Evolutionary conservation across 768 basidiomycete genomes (phyloP), one percentile per base, ranked within the genome.

Genomic region (Cystobasidium ongulense): DNA sequence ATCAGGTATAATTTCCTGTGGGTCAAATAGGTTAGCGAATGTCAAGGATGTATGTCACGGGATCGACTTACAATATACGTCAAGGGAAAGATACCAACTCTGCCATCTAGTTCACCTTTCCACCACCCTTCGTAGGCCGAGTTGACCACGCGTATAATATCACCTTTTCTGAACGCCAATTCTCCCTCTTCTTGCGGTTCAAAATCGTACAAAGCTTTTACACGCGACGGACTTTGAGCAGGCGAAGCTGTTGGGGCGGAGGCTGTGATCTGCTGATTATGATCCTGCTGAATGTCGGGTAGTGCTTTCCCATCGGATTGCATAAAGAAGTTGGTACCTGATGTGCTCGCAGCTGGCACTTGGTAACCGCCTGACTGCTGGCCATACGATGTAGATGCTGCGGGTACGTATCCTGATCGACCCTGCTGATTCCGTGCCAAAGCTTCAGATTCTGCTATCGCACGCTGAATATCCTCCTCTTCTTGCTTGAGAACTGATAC

Each of bases 401-500:
- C 50, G 7, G 68, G 33, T 29, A 52, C 65, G 50, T 67, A 67
- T 5, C 65, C 65, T 17, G 41, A 35, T 4, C 50, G 41, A 29
- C 41, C 65, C 1, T 52, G 73, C 63, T 25, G 23, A 41, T 53
- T 27, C 15, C 52, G 54, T 4, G 74, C 74, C 43, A 74, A 33
- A 21, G 53, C 43, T 43, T 75, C 74, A 3, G 75, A 75, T 41
- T 75, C 75, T 38, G 33, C 33, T 17, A 75, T 73, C 18, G 75
- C 75, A 27, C 75, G 74, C 57, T 73, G 75, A 23, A 75, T 63
- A 72, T 75, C 76, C 62, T 74, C 68, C 62, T 67, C 76, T 63
- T 66, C 76, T 41, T 71, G 74, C 67, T 65, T 70, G 4, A 71
- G 38, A 7, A 59, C 52, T n/a, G 68, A 57, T 4, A 54, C 33